These are phyloP conservation scores for Botryotinia narcissicola DNA, from an alignment of 2,329 filamentous ascomycete genomes.

Conservation along the genomic window DNA sequence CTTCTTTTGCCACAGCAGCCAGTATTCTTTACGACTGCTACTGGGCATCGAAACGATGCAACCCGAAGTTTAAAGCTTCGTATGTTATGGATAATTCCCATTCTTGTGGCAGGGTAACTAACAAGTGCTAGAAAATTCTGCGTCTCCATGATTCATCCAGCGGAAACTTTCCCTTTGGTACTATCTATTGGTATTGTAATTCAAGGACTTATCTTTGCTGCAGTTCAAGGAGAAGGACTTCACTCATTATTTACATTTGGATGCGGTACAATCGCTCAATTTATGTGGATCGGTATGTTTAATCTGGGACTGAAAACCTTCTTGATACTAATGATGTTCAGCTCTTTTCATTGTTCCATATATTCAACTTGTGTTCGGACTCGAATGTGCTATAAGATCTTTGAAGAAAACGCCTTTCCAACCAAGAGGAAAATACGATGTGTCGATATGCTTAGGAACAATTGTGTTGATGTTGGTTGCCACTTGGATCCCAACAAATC, in stretches of 20 bases:
- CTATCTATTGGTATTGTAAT: constrained; percentile 56
- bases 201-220: constrained; percentile 57
- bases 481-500: constrained; percentile 58
- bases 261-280: constrained; percentile 54
- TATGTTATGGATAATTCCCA: constrained; percentile 43
- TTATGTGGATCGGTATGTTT: constrained; percentile 57
- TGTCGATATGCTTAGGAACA: constrained; percentile 54
- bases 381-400: constrained; percentile 59
- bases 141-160: constrained; percentile 38
- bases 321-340: constrained; percentile 40
- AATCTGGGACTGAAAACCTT: not conserved
- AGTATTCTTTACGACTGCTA: constrained; percentile 56
- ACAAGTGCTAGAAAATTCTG: constrained; percentile 36
- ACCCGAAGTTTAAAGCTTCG: constrained; percentile 38
- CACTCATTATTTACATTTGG: constrained; percentile 49
- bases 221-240: constrained; percentile 55
- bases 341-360: constrained; percentile 66
- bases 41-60: constrained; percentile 37
- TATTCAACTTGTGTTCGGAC: constrained; percentile 62
- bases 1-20: constrained; percentile 53
- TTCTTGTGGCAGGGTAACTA: constrained; percentile 35
- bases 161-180: constrained; percentile 51
- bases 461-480: constrained; percentile 51
- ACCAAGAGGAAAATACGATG: constrained; percentile 57
- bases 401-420: constrained; percentile 56